These are phyloP conservation scores for Aspergillus japonicus DNA, from an alignment of 2,329 filamentous ascomycete species.

Conservation along the genomic window DNA sequence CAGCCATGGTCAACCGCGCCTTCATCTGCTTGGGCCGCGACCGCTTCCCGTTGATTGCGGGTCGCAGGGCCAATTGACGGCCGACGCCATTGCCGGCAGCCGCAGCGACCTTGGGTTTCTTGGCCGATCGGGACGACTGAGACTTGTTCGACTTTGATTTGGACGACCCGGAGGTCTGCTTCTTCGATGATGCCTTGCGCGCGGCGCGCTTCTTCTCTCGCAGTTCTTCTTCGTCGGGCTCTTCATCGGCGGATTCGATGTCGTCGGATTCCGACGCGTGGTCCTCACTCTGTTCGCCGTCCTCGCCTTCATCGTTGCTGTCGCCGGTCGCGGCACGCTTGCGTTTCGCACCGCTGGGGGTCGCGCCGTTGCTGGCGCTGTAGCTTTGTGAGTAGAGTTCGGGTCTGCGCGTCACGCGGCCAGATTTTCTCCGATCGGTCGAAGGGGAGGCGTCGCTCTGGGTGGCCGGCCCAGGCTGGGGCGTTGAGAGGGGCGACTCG, in stretches of 20 bases:
- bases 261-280: conserved; percentile 40
- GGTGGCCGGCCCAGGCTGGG: conserved; percentile 16
- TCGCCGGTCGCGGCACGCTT: conserved; percentile 47
- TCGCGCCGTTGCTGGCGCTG: conserved; percentile 25
- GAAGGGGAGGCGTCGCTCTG: conserved; percentile 23
- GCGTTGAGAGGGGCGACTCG: conserved; percentile 24
- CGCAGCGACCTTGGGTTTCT: conserved; percentile 54
- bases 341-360: conserved; percentile 46
- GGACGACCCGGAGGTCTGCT: conserved; percentile 40
- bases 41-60: conserved; percentile 46
- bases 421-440: conserved; percentile 45
- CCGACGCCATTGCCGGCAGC: conserved; percentile 44
- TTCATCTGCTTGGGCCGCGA: conserved; percentile 53
- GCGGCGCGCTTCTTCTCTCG: conserved; percentile 43
- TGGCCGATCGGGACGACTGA: conserved; percentile 38
- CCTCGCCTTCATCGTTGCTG: conserved; percentile 35
- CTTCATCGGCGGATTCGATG: conserved; percentile 37
- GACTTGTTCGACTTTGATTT: conserved; percentile 27
- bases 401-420: conserved; percentile 44
- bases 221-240: conserved; percentile 52
- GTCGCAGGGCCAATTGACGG: conserved; percentile 56
- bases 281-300: conserved; percentile 25
- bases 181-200: conserved; percentile 34
- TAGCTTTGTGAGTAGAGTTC: conserved; percentile 43
- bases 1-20: conserved; percentile 52